Evolutionary conservation across 139 green algal genomes (phyloP), one percentile per base, ranked within the genome.

Genomic region (Parachlorella kessleri): DNA sequence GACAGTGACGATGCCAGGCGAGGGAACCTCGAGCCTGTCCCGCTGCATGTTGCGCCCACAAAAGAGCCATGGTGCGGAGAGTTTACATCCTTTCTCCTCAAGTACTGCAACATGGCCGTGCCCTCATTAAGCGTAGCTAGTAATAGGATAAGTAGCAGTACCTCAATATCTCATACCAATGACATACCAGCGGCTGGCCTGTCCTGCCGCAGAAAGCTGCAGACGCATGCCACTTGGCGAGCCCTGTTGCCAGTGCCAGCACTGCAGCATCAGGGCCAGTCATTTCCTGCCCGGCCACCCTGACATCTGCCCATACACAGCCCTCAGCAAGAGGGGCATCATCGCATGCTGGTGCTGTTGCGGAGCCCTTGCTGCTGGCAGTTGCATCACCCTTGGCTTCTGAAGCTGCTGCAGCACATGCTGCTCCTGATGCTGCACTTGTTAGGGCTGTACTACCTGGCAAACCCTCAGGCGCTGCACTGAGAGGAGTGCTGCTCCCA

Each of bases 261-360:
- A 94, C 69, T 0, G 90, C 80, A 0, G 91, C 91, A 40, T 94
- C 88, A 2, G 70, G 65, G 9, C 69, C 67, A 0, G 64, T 33
- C 79, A 94, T 77, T 7, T 79, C 65, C 18, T 83, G 84, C 0
- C 90, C 91, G 18, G 78, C 78, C 3, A 26, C 64, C 0, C 91
- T 76, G 0, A 92, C 84, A 18, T 59, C 48, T 18, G 14, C 48
- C 48, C 48, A 59, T n/a, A n/a, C n/a, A n/a, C n/a, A n/a, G n/a
- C n/a, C n/a, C n/a, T n/a, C n/a, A n/a, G n/a, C n/a, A n/a, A n/a
- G n/a, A n/a, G n/a, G n/a, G n/a, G n/a, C n/a, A n/a, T n/a, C n/a
- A n/a, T n/a, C n/a, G n/a, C n/a, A n/a, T n/a, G n/a, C n/a, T n/a
- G n/a, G n/a, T n/a, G n/a, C n/a, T n/a, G n/a, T n/a, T n/a, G n/a